Evolutionary conservation across 176 grass and related monocot species (phyloP).

Genomic region (Carex myosuroides): DNA sequence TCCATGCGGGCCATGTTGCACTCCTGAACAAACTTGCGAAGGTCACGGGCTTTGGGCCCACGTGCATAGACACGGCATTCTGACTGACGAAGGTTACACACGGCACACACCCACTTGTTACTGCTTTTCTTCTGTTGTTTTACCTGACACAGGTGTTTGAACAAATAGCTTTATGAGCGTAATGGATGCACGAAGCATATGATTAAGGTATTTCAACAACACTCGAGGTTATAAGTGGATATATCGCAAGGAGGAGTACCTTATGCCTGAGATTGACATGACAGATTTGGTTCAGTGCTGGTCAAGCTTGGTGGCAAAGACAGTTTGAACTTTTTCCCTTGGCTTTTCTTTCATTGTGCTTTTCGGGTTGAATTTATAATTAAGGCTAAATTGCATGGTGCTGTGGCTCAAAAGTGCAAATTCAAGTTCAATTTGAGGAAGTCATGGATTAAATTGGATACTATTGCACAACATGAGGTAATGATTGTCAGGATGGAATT

Average conservation of each 20-base stretch:
- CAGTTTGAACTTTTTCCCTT: not conserved
- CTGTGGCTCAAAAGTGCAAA: not conserved
- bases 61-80: conserved; percentile 46
- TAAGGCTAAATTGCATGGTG: not conserved
- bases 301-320: not conserved
- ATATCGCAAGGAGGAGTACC: not conserved
- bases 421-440: not conserved
- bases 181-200: not conserved
- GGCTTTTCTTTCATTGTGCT: not conserved
- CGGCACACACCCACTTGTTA: conserved; percentile 78
- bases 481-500: not conserved
- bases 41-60: conserved; percentile 47
- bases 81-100: conserved; percentile 85
- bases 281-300: not conserved
- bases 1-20: conserved; percentile 55
- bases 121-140: conserved; percentile 82
- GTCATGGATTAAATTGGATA: not conserved
- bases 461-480: not conserved
- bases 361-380: not conserved
- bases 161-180: not conserved
- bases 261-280: not conserved
- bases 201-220: not conserved
- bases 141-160: conserved; percentile 36
- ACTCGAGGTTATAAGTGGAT: not conserved
- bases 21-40: conserved; percentile 76